Evolutionary conservation across 192 early-diverging fungal genomes (phyloP).

Genomic region (Funneliformis mosseae): DNA sequence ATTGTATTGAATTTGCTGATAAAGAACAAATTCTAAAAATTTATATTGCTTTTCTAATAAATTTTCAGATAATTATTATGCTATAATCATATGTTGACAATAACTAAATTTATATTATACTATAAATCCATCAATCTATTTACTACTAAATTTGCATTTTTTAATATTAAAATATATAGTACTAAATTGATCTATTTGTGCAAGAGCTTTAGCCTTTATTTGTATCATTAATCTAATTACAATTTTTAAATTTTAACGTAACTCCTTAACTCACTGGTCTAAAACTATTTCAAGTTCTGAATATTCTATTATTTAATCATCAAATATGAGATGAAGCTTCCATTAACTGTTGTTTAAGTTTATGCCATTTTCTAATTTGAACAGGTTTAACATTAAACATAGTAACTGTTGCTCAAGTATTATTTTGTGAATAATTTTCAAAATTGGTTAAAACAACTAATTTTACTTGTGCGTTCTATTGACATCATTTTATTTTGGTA

Average conservation of each 20-base stretch:
- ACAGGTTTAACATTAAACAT: too few species aligned
- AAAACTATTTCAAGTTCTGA: not conserved
- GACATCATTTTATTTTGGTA: not conserved
- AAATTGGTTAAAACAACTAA: not conserved
- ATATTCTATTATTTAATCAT: not conserved
- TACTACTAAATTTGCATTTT: not conserved
- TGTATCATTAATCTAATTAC: not conserved
- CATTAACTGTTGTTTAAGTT: not conserved
- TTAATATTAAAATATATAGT: not conserved
- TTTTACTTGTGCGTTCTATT: not conserved
- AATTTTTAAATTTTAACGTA: not conserved
- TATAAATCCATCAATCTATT: not conserved
- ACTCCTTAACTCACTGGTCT: not conserved
- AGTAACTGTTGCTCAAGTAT: not conserved
- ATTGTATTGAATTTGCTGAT: not conserved
- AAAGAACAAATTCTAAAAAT: constrained; percentile 1
- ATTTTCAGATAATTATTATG: not conserved
- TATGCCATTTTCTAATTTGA: not conserved
- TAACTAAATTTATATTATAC: not conserved
- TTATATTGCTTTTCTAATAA: not conserved
- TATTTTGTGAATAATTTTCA: too few species aligned
- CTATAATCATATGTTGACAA: not conserved
- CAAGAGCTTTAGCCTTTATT: not conserved
- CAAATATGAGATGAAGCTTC: not conserved
- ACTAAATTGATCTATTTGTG: not conserved